A percentile compares a stretch with the other conserved stretches of the same genome.
Evolutionary conservation across 805 yeast species (phyloP).

Genomic region (Pichia paraexigua): DNA sequence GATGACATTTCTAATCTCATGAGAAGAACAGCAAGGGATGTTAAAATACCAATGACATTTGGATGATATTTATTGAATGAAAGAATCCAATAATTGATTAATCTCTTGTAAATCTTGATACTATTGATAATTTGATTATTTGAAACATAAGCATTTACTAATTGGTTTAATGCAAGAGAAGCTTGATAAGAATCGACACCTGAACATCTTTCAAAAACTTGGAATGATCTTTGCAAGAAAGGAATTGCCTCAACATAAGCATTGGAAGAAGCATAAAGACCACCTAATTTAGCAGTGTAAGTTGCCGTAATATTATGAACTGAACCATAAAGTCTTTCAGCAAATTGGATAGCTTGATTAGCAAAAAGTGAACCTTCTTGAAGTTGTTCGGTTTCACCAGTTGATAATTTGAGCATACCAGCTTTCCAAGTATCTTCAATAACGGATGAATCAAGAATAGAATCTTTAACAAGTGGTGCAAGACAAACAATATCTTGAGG

Average conservation of each 20-base stretch:
- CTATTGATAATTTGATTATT: slow-evolving; percentile 54
- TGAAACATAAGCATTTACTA: slow-evolving; percentile 64
- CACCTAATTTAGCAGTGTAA: slow-evolving; percentile 55
- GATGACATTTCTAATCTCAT: slow-evolving; percentile 41
- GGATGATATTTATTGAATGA: slow-evolving; percentile 64
- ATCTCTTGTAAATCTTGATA: slow-evolving; percentile 51
- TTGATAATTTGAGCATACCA: slow-evolving; percentile 34
- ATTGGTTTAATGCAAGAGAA: slow-evolving; percentile 59
- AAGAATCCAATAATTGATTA: slow-evolving; percentile 49
- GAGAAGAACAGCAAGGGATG: slow-evolving; percentile 53
- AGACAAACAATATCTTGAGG: slow-evolving; percentile 60
- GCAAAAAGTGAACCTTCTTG: slow-evolving; percentile 57
- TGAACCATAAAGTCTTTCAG: slow-evolving; percentile 77
- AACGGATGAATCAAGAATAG: slow-evolving; percentile 55
- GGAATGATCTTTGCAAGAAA: slow-evolving; percentile 57
- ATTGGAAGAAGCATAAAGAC: slow-evolving; percentile 6
- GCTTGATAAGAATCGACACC: slow-evolving; percentile 81
- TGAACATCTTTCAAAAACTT: slow-evolving; percentile 66
- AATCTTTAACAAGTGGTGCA: slow-evolving; percentile 68
- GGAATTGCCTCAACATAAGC: slow-evolving; percentile 13
- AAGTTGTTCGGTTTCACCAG: slow-evolving; percentile 28
- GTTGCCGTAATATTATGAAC: slow-evolving; percentile 75
- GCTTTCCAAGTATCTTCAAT: slow-evolving; percentile 71
- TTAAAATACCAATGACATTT: slow-evolving; percentile 52
- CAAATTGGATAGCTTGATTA: slow-evolving; percentile 60